These are phyloP conservation scores for Candida sonorensis DNA, from an alignment of 805 yeast genomes.

Conservation along the genomic window DNA sequence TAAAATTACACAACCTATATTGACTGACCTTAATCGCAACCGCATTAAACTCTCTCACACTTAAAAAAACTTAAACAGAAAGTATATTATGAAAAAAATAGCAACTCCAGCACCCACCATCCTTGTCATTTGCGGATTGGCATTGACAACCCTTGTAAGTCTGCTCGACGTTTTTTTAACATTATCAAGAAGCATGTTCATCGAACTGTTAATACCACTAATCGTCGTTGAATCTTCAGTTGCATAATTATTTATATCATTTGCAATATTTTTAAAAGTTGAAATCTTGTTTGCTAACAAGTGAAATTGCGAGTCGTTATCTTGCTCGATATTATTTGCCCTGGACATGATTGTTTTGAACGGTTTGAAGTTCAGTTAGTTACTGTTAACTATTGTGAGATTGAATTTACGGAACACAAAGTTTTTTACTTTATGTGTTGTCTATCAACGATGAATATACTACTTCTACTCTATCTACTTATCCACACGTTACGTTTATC, in stretches of 20 bases:
- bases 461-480: no score
- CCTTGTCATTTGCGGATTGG: conserved; percentile 54
- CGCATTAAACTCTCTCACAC: background rate
- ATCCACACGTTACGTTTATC: no score
- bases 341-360: conserved; percentile 21
- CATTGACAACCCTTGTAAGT: conserved; percentile 47
- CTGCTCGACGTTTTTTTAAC: conserved; percentile 46
- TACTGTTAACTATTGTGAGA: no score
- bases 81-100: conserved; percentile 50
- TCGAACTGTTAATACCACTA: conserved; percentile 40
- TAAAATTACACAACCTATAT: no score
- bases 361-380: no score
- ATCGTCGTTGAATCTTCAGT: conserved; percentile 41
- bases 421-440: no score
- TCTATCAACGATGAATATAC: no score
- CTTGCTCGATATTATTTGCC: conserved; percentile 24
- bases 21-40: no score
- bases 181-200: conserved; percentile 40
- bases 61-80: conserved; percentile 40
- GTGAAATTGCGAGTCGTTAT: conserved; percentile 60
- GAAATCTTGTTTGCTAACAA: conserved; percentile 60
- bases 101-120: conserved; percentile 52
- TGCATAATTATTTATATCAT: conserved; percentile 62
- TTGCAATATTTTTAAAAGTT: conserved; percentile 56
- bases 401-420: no score